Percentiles rank a stretch among this genome's conserved stretches.
Conservation (phyloP, 176 grass and related monocot species). For the Zoysia japonica region DNA sequence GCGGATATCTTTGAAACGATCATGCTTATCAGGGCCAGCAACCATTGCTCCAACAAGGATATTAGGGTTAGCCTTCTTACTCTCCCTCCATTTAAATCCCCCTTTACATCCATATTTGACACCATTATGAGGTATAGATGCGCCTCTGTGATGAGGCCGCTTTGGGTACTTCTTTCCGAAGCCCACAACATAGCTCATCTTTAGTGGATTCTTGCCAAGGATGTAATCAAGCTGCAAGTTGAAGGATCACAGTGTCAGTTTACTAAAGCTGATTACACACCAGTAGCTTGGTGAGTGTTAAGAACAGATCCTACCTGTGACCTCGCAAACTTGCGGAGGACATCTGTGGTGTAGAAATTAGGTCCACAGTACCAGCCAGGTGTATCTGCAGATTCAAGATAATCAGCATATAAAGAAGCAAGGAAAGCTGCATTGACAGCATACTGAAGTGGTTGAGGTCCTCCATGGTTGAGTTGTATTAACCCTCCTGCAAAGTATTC, state of each 20-base stretch:
- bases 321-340: constrained; percentile 83
- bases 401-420: constrained; percentile 76
- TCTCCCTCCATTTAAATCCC: constrained; percentile 88
- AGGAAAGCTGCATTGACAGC: constrained; percentile 92
- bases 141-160: constrained; percentile 83
- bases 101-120: constrained; percentile 92
- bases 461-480: constrained; percentile 89
- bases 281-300: constrained; percentile 15
- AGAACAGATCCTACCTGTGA: constrained; percentile 57
- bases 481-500: constrained; percentile 68
- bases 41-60: constrained; percentile 79
- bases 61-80: constrained; percentile 84
- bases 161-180: constrained; percentile 84
- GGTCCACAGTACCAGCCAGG: constrained; percentile 95
- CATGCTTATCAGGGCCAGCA: constrained; percentile 87
- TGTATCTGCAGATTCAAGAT: constrained; percentile 83
- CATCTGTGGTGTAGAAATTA: constrained; percentile 82
- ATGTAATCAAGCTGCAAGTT: constrained; percentile 83
- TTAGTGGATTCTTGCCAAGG: constrained; percentile 79
- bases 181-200: constrained; percentile 85
- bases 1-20: constrained; percentile 81
- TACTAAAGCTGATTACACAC: background rate
- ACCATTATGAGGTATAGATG: constrained; percentile 90
- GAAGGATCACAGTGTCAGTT: constrained; percentile 32
- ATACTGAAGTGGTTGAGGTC: constrained; percentile 86